These are phyloP conservation scores for Pezicula radicicola DNA, from an alignment of 2,329 filamentous ascomycete genomes.

Conservation along the genomic window DNA sequence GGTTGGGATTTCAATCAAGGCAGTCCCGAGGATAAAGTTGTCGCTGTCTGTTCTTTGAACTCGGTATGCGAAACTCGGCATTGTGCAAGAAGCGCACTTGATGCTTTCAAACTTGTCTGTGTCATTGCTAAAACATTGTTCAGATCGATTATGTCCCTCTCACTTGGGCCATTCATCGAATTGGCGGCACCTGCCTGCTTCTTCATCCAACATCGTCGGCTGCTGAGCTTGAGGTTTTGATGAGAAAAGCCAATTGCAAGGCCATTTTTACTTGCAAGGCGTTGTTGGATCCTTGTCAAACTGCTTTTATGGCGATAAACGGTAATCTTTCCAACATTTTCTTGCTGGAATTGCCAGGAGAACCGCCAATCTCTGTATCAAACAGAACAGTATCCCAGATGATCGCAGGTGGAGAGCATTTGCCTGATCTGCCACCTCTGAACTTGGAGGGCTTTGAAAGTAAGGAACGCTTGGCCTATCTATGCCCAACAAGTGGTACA, in stretches of 20 bases:
- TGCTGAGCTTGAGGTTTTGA: conserved; percentile 67
- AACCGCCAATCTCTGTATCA: conserved; percentile 43
- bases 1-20: conserved; percentile 65
- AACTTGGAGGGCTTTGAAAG: conserved; percentile 60
- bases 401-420: conserved; percentile 51
- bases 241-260: conserved; percentile 65
- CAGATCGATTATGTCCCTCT: conserved; percentile 72
- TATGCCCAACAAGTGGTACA: conserved; percentile 81
- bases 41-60: conserved; percentile 71
- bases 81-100: background rate
- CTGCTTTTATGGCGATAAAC: conserved; percentile 38
- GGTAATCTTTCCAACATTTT: conserved; percentile 38
- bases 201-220: conserved; percentile 73
- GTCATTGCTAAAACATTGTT: background rate
- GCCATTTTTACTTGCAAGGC: conserved; percentile 70
- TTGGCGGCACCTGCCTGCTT: conserved; percentile 68
- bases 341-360: conserved; percentile 46
- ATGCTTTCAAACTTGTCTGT: conserved; percentile 4
- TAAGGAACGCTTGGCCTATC: conserved; percentile 64
- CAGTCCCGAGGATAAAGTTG: conserved; percentile 74
- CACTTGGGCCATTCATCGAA: conserved; percentile 68
- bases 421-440: conserved; percentile 49
- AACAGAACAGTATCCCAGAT: conserved; percentile 59
- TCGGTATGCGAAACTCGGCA: conserved; percentile 48
- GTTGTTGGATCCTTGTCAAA: conserved; percentile 48